These are phyloP conservation scores for Phytophthora melonis DNA, from an alignment of 352 stramenopile species.

Conservation along the genomic window DNA sequence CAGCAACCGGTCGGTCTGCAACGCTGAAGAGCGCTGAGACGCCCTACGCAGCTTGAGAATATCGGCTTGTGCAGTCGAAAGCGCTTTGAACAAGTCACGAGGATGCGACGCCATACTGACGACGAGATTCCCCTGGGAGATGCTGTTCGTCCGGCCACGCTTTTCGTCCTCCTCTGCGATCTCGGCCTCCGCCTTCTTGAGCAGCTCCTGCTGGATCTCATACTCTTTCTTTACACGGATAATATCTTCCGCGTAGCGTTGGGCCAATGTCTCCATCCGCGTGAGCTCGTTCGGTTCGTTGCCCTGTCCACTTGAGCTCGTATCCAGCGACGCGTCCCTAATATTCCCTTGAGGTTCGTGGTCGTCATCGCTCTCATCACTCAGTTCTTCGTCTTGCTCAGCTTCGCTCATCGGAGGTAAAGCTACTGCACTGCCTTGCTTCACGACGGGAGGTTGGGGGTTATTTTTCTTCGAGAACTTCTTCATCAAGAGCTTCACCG, in stretches of 20 bases:
- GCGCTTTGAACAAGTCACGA: slow-evolving; percentile 70
- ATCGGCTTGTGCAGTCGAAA: slow-evolving; percentile 57
- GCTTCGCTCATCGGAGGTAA: slow-evolving; percentile 16
- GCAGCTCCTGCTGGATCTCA: slow-evolving; percentile 53
- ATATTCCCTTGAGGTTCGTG: neutral
- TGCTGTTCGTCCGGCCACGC: slow-evolving; percentile 66
- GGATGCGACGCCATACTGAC: slow-evolving; percentile 67
- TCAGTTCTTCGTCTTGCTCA: neutral
- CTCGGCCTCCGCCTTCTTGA: slow-evolving; percentile 55
- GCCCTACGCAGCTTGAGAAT: slow-evolving; percentile 52
- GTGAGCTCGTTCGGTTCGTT: slow-evolving; percentile 44
- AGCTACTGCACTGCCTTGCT: neutral
- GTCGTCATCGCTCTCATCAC: slow-evolving; percentile 15
- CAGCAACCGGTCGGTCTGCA: slow-evolving; percentile 71
- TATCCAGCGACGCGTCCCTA: neutral
- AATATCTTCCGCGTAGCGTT: slow-evolving; percentile 66
- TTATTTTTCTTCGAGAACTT: slow-evolving; percentile 33
- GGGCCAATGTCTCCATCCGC: slow-evolving; percentile 53
- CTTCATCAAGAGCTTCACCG: slow-evolving; percentile 57
- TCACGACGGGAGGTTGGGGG: neutral
- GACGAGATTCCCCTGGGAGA: slow-evolving; percentile 57
- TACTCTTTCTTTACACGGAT: slow-evolving; percentile 61
- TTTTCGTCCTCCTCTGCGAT: slow-evolving; percentile 50
- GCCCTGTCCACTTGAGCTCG: neutral
- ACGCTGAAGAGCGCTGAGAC: slow-evolving; percentile 57